These are phyloP conservation scores for Coleophoma eucalyptorum DNA, from an alignment of 2,329 filamentous ascomycete species.

Conservation along the genomic window DNA sequence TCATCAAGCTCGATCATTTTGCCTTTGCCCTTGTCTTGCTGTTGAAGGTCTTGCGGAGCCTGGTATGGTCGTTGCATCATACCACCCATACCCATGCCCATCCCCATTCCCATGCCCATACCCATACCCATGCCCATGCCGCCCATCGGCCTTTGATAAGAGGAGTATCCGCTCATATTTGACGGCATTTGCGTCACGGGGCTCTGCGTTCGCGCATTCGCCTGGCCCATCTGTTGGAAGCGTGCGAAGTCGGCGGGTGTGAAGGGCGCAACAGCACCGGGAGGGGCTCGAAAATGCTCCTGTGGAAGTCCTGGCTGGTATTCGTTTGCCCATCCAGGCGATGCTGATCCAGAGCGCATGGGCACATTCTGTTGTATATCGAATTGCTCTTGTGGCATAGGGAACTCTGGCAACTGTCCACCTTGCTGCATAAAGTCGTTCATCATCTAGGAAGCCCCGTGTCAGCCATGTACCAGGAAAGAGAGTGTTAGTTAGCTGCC, in stretches of 20 bases:
- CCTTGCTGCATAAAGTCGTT: conserved; percentile 86
- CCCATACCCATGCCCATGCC: conserved; percentile 49
- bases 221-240: conserved; percentile 72
- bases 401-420: conserved; percentile 47
- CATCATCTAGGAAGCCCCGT: conserved; percentile 65
- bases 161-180: conserved; percentile 40
- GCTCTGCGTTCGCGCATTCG: conserved; percentile 56
- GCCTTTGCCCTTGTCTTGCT: conserved; percentile 69
- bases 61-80: conserved; percentile 37
- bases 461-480: conserved; percentile 7
- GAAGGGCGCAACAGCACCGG: conserved; percentile 57
- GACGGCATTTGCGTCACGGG: conserved; percentile 35
- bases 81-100: conserved; percentile 51
- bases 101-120: conserved; percentile 33
- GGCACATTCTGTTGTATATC: conserved; percentile 21
- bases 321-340: conserved; percentile 56
- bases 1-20: conserved; percentile 95
- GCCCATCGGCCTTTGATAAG: conserved; percentile 49
- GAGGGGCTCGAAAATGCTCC: conserved; percentile 57
- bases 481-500: not conserved
- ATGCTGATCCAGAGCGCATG: conserved; percentile 21
- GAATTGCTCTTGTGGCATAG: conserved; percentile 22
- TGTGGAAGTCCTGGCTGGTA: conserved; percentile 57
- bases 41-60: conserved; percentile 38
- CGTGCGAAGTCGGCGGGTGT: conserved; percentile 81